These are phyloP conservation scores for Podospora comata DNA, from an alignment of 495 filamentous ascomycete genomes.

Conservation along the genomic window DNA sequence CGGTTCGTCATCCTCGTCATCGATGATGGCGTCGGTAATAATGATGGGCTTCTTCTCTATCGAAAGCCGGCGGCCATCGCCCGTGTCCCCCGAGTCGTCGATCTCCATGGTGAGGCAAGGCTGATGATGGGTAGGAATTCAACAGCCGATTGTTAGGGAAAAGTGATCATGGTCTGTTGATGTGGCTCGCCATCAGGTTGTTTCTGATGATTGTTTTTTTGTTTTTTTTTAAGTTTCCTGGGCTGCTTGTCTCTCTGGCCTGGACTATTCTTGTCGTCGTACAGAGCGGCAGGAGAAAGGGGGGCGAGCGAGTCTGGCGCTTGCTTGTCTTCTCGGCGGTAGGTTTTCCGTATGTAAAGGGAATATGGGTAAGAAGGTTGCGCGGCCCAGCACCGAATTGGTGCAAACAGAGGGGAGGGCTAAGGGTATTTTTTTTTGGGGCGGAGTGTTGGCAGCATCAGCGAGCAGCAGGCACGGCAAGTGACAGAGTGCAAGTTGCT, in stretches of 20 bases:
- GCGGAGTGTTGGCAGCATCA: slow-evolving; percentile 3
- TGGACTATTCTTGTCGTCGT: background rate
- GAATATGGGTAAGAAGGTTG: background rate
- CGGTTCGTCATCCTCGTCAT: slow-evolving; percentile 15
- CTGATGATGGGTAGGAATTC: background rate
- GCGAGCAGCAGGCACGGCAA: slow-evolving; percentile 5
- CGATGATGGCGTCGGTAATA: slow-evolving; percentile 18
- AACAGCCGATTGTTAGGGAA: slow-evolving; percentile 14
- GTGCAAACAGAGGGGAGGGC: slow-evolving; percentile 1
- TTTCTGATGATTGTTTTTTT: background rate
- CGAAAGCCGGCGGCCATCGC: slow-evolving; percentile 27
- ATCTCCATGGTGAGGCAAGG: slow-evolving; percentile 22
- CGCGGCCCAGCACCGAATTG: slow-evolving; percentile 4
- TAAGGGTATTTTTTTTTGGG: slow-evolving; percentile 2
- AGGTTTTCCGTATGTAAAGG: background rate
- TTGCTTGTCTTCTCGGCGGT: background rate
- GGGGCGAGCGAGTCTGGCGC: background rate
- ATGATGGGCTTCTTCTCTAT: slow-evolving; percentile 37
- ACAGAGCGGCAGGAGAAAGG: slow-evolving; percentile 7
- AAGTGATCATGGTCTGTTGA: slow-evolving; percentile 18
- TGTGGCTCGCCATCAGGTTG: slow-evolving; percentile 21
- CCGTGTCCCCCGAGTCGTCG: slow-evolving; percentile 16
- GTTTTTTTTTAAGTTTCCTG: background rate
- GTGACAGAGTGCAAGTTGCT: background rate
- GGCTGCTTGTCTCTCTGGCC: background rate